Evolutionary conservation across 2,329 filamentous ascomycete species (phyloP).

Genomic region (Paecilomyces fulvus): DNA sequence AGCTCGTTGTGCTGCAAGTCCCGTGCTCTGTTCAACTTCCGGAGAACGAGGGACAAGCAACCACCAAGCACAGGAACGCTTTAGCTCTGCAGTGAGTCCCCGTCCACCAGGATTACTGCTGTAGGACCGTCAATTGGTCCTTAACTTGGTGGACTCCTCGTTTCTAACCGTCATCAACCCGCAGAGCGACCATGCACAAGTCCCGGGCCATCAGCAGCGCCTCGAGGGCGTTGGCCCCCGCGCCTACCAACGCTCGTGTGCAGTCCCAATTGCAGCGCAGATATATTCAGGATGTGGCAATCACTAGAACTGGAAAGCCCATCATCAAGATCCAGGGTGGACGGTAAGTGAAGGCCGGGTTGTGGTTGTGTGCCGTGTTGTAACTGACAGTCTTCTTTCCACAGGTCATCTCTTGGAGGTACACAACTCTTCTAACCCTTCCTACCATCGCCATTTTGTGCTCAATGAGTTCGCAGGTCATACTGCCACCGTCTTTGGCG

Average conservation of each 20-base stretch:
- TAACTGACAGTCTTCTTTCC: conserved; percentile 6
- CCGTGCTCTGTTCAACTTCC: background rate
- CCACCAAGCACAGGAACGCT: background rate
- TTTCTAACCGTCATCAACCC: conserved; percentile 14
- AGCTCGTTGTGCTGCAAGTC: background rate
- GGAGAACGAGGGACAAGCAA: background rate
- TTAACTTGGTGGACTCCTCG: conserved; percentile 16
- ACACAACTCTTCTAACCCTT: conserved; percentile 23
- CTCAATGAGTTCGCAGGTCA: conserved; percentile 56
- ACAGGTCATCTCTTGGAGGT: conserved; percentile 80
- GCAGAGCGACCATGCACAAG: conserved; percentile 38
- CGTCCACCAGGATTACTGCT: background rate
- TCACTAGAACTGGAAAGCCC: conserved; percentile 93
- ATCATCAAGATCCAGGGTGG: conserved; percentile 83
- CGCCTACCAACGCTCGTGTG: conserved; percentile 20
- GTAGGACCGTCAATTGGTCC: background rate
- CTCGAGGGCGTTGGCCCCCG: conserved; percentile 27
- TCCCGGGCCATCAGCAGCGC: conserved; percentile 35
- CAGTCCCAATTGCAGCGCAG: conserved; percentile 39
- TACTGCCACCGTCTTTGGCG: conserved; percentile 95
- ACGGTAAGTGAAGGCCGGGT: conserved; percentile 52
- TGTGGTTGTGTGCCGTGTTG: conserved; percentile 15
- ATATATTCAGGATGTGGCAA: conserved; percentile 69
- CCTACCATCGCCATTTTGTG: conserved; percentile 9
- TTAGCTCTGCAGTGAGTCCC: background rate